Evolutionary conservation across 257 asterid species (phyloP).

Genomic region (Ilex asprella): DNA sequence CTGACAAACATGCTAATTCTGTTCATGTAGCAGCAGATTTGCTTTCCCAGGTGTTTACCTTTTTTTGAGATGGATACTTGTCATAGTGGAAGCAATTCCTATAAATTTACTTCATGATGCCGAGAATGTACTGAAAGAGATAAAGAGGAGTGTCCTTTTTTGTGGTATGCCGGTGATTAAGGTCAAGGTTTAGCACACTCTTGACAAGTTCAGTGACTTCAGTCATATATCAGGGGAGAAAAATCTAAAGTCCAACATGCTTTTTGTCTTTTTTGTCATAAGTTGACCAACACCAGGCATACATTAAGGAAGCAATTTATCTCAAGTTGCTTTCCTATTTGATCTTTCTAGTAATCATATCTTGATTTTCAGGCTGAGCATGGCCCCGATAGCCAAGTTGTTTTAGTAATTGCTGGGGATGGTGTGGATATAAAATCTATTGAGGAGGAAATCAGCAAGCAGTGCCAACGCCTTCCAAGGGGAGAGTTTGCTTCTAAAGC

Average conservation of each 20-base stretch:
- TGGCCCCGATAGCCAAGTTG: constrained; percentile 99
- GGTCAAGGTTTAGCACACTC: too few species aligned
- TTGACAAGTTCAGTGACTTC: too few species aligned
- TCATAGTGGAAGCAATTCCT: not conserved
- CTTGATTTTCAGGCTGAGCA: constrained; percentile 80
- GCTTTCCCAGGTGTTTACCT: constrained; percentile 72
- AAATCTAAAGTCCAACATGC: too few species aligned
- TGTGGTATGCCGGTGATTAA: too few species aligned
- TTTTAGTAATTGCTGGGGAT: constrained; percentile 84
- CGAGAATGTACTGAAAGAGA: too few species aligned
- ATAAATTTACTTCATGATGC: not conserved
- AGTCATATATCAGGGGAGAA: too few species aligned
- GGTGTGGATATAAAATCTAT: constrained; percentile 64
- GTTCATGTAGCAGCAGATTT: constrained; percentile 94
- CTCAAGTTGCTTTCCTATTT: not conserved
- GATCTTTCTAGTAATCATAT: not conserved
- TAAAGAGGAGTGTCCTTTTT: too few species aligned
- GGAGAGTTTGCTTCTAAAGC: constrained; percentile 85
- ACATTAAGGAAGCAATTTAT: too few species aligned
- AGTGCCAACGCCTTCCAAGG: constrained; percentile 81
- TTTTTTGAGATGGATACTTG: not conserved
- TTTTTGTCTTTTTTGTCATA: too few species aligned
- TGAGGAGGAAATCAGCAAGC: constrained; percentile 63
- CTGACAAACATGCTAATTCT: constrained; percentile 81
- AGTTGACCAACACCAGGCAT: too few species aligned